Conservation (phyloP, 306 rosid species). For the Prunus mira region DNA sequence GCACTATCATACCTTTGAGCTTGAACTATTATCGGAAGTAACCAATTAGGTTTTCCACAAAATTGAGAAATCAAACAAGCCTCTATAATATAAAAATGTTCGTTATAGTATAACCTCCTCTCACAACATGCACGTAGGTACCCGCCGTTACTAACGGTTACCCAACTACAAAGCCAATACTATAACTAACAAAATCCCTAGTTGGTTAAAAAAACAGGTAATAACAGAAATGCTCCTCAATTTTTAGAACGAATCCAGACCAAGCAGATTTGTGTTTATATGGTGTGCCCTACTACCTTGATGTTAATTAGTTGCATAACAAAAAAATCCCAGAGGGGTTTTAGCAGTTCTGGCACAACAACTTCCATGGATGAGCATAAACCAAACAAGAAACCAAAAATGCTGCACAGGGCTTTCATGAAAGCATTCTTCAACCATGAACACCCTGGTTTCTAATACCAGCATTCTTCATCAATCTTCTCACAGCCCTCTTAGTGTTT, state of each 20-base stretch:
- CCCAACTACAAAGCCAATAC: neutral
- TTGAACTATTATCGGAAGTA: too few relatives aligned
- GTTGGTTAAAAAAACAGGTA: neutral
- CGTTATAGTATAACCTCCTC: neutral
- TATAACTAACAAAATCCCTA: neutral
- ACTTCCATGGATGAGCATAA: neutral
- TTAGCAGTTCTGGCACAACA: neutral
- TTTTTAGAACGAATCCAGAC: neutral
- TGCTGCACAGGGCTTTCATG: neutral
- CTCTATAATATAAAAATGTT: neutral
- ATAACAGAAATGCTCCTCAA: neutral
- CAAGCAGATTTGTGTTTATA: neutral
- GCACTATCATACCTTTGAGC: too few relatives aligned
- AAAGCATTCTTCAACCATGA: constrained; percentile 8
- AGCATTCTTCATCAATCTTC: neutral
- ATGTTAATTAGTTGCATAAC: constrained; percentile 1
- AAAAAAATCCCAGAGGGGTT: neutral
- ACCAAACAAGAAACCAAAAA: neutral
- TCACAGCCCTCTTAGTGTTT: neutral
- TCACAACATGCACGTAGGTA: neutral
- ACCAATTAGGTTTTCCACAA: neutral
- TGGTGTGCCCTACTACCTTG: neutral
- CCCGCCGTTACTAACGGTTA: neutral
- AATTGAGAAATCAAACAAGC: neutral
- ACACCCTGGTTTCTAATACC: neutral